These are phyloP conservation scores for Choanephora cucurbitarum DNA, from an alignment of 371 early-diverging fungal species.

Conservation along the genomic window DNA sequence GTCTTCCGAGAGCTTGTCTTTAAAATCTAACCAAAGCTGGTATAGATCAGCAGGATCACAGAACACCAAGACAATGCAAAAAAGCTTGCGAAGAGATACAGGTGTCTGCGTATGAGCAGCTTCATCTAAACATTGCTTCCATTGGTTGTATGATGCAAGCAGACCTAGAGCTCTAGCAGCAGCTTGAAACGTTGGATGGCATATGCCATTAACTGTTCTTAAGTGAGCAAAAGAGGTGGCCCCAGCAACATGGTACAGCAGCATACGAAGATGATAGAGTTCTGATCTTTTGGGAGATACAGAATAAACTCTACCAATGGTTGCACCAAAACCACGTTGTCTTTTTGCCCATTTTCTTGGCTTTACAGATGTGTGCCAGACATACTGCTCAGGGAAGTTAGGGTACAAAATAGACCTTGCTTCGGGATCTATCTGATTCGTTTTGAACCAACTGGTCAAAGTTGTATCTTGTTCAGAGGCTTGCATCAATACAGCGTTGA, in stretches of 20 bases:
- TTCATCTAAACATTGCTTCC: constrained; percentile 16
- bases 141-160: constrained; percentile 15
- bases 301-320: constrained; percentile 22
- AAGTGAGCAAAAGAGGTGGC: constrained; percentile 19
- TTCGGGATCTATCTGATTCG: not conserved
- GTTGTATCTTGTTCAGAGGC: not conserved
- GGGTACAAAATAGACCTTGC: constrained; percentile 14
- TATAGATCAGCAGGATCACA: not conserved
- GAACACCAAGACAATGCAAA: constrained; percentile 7
- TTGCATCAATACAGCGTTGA: not conserved
- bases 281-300: constrained; percentile 25
- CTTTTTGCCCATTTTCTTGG: constrained; percentile 5
- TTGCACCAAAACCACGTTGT: not conserved
- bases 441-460: not conserved
- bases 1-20: not conserved
- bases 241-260: constrained; percentile 17
- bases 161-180: constrained; percentile 14
- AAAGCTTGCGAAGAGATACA: constrained; percentile 10
- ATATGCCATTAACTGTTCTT: constrained; percentile 7
- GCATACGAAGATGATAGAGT: constrained; percentile 17
- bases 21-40: not conserved
- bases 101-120: constrained; percentile 6
- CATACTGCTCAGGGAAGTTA: constrained; percentile 21
- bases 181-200: constrained; percentile 13
- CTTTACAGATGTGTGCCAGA: constrained; percentile 1